Base-by-base conservation (phyloP, 768 basidiomycete species). In the Galerina sulciceps region DNA sequence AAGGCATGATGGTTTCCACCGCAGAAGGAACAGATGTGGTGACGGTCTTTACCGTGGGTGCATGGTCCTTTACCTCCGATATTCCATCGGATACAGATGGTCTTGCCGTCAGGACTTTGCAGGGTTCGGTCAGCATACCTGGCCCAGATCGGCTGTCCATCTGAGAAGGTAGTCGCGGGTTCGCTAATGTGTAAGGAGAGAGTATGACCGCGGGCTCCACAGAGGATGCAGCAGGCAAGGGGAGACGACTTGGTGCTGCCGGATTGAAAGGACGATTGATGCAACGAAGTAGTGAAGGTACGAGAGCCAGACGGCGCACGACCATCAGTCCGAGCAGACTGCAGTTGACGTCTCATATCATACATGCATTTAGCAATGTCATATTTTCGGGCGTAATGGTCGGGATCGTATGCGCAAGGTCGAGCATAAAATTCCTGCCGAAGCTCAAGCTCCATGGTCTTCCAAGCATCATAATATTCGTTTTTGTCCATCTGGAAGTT, bases 391-490 rank as follows among this genome's bases (percentile, higher is more conserved):
- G 50, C 18, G n/a, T 61, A 57, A 35, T 36, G 37, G 2, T 46
- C n/a, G 3, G 37, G 17, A n/a, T 48, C 17, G 23, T 38, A 57
- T 0, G n/a, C 36, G 2, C 20, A 17, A 15, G 22, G 42, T 3
- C 20, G 14, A 11, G 26, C 20, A 13, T 49, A 37, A n/a, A 53
- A 44, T n/a, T 53, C 43, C 15, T 41, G 53, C 1, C 54, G 53
- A 20, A 59, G 41, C 13, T 56, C 23, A 11, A 53, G 43, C 43
- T 63, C 61, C 6, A 55, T 8, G 9, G 37, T 17, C 23, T 53
- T 56, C 62, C 55, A 59, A 5, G 46, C 51, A n/a, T 54, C 40
- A n/a, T 60, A 54, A 2, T 50, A 43, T n/a, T 62, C 43, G 10
- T 46, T 41, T 18, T 51, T 26, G 10, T 62, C 40, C 20, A 26